phyloP scores from a whole-genome alignment of 305 asterid genomes.

The Solanum hybrid region DNA sequence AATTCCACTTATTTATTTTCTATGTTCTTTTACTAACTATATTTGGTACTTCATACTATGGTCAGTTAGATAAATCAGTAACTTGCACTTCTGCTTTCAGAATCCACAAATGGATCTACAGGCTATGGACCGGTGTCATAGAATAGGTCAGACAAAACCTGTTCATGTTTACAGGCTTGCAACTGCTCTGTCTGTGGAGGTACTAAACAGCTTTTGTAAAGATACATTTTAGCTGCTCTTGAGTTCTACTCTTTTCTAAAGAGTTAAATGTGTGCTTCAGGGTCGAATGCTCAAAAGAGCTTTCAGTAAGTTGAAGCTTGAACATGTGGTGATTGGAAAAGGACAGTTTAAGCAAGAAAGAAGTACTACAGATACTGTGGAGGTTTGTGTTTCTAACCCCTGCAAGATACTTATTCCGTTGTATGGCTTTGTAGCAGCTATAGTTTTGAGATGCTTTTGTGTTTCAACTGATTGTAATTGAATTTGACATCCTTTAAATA shows the following conservation, averaged over 20 bases:
- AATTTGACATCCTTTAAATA: neutral
- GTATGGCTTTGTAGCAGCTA: neutral
- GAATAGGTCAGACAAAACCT: slow-evolving; percentile 98
- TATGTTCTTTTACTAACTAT: neutral
- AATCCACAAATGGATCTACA: slow-evolving; percentile 99
- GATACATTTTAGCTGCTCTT: neutral
- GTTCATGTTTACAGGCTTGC: slow-evolving; percentile 95
- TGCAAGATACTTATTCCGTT: neutral
- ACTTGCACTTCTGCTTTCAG: slow-evolving; percentile 33
- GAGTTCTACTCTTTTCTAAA: neutral
- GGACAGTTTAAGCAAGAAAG: slow-evolving; percentile 93
- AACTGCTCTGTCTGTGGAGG: slow-evolving; percentile 96
- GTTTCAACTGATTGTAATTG: neutral
- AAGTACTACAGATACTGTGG: slow-evolving; percentile 30
- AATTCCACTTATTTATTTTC: neutral
- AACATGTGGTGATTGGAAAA: slow-evolving; percentile 96
- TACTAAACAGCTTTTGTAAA: slow-evolving; percentile 1
- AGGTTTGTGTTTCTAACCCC: slow-evolving; percentile 31
- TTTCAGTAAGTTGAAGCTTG: slow-evolving; percentile 88
- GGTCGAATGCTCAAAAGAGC: slow-evolving; percentile 92
- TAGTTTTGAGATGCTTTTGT: neutral
- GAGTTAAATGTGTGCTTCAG: slow-evolving; percentile 26
- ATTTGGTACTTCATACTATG: neutral
- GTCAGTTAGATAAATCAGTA: neutral
- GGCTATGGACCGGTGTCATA: slow-evolving; percentile 96